Conservation (phyloP, 2,329 filamentous ascomycete genomes). For the Grosmannia serpens region DNA sequence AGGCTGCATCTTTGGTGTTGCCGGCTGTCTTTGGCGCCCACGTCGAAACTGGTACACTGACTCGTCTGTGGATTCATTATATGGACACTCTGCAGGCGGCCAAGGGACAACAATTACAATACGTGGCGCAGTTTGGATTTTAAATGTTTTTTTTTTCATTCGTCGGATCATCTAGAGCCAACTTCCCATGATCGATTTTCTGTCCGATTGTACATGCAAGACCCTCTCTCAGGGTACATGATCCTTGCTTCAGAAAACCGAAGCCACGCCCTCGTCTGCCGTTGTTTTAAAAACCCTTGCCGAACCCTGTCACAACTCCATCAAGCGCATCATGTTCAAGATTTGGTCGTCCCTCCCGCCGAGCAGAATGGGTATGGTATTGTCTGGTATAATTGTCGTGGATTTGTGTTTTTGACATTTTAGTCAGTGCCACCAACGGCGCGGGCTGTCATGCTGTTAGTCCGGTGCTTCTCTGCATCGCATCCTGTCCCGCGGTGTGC, state of each 20-base stretch:
- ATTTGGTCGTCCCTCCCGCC: conserved; percentile 1
- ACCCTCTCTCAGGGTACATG: conserved; percentile 1
- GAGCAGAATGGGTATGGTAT: conserved; percentile 1
- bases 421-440: conserved; percentile 43
- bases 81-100: too few species aligned
- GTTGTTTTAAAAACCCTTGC: background rate
- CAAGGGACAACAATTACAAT: background rate
- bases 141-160: conserved; percentile 3
- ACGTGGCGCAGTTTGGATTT: background rate
- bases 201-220: conserved; percentile 5
- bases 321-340: conserved; percentile 5
- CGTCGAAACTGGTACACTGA: too few species aligned
- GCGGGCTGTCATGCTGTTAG: conserved; percentile 35
- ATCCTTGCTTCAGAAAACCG: background rate
- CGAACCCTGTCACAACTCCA: conserved; percentile 9
- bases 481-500: background rate
- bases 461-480: conserved; percentile 13
- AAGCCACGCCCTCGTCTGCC: background rate
- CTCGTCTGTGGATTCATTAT: too few species aligned
- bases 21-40: too few species aligned
- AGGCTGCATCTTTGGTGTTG: too few species aligned
- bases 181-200: background rate
- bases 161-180: background rate
- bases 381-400: conserved; percentile 8
- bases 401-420: conserved; percentile 10